Evolutionary conservation across 768 basidiomycete species (phyloP), one percentile per base, ranked within the genome.

Genomic region (Trametopsis cervina): DNA sequence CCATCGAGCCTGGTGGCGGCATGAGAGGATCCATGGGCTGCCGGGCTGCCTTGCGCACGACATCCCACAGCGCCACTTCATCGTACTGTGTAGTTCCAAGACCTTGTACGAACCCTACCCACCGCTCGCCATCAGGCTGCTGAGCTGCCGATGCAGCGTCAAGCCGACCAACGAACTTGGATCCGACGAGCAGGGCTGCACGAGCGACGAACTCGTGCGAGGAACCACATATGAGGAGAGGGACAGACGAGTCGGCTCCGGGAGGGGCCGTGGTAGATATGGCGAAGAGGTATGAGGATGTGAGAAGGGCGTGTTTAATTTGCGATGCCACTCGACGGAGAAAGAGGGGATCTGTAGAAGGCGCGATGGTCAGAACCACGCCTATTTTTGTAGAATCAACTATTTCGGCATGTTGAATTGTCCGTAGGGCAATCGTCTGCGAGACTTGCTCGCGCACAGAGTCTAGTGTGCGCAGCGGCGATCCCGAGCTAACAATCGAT

Each of bases 121-220:
- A 63, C 26, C 48, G 47, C 21, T 17, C 39, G 25, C 39, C 43
- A 33, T 46, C 35, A 22, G 44, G 33, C 69, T 71, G 73, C 15
- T 33, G 29, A 33, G 7, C 40, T 47, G 41, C 21, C 6, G 39
- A 17, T 24, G 13, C 40, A 25, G 25, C 6, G 38, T 24, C 25
- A 23, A 86, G 64, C 11, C 83, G 73, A 2, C 80, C 80, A n/a
- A 83, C 66, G 58, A 89, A 84, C 60, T 88, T 88, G 27, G 83
- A 74, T 44, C 69, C 70, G 12, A 75, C 71, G 44, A 89, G 76
- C 6, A 85, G 72, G 21, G 78, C 71, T 0, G 85, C 84, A 18
- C 83, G 78, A 44, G 82, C 76, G n/a, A 87, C 72, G 42, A 76
- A 73, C 7, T 75, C 72, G 10, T 68, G 63, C 1, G 74, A 71